Evolutionary conservation across 352 stramenopile species (phyloP).

Genomic region (Phytophthora multivora): DNA sequence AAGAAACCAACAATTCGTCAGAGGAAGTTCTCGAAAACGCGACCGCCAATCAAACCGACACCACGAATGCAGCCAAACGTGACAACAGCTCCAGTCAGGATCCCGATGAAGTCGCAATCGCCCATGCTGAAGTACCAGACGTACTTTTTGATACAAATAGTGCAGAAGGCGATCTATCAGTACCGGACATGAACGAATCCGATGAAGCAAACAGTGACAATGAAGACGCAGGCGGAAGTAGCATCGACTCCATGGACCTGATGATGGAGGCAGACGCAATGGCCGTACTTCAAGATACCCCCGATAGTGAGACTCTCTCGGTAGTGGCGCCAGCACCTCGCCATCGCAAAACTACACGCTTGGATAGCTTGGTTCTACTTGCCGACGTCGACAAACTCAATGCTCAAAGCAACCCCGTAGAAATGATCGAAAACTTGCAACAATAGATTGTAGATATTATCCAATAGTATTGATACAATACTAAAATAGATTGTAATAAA

Average conservation of each 20-base stretch:
- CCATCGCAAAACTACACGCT: constrained; percentile 7
- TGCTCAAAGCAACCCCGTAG: no score
- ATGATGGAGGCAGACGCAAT: constrained; percentile 44
- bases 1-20: no score
- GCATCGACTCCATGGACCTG: constrained; percentile 40
- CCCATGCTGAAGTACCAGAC: not conserved
- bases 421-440: no score
- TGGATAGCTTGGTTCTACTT: constrained; percentile 22
- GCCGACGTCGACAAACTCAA: constrained; percentile 28
- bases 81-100: no score
- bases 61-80: no score
- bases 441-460: no score
- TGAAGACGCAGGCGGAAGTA: constrained; percentile 13
- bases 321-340: not conserved
- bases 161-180: constrained; percentile 3
- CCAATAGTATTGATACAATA: no score
- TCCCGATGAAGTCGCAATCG: no score
- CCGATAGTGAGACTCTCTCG: not conserved
- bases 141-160: not conserved
- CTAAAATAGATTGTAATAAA: no score
- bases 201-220: constrained; percentile 9
- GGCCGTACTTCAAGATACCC: constrained; percentile 5
- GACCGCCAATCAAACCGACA: no score
- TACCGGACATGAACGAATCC: constrained; percentile 6
- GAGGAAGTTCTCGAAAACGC: no score